Evolutionary conservation across 1,284 basidiomycete genomes (phyloP), one percentile per base, ranked within the genome.

Genomic region (Boletellus sp.): DNA sequence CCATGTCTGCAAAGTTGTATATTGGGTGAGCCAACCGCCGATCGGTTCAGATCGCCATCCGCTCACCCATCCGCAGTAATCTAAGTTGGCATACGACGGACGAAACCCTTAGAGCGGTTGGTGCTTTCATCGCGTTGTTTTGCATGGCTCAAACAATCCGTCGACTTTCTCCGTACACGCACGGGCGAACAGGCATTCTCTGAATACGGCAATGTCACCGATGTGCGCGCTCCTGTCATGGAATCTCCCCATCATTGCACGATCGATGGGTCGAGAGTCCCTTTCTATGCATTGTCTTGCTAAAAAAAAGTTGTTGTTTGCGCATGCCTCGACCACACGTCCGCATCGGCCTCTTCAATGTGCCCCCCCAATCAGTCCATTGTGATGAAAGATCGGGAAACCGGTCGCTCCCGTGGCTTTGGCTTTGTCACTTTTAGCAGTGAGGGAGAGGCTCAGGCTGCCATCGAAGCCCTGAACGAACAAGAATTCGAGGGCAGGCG

Each of bases 311-410:
- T 8, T 18, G 26, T 28, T 53, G 51, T 67, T 47, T n/a, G 50
- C 58, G 15, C 63, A 67, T 68, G 62, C 54, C 44, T 49, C 53
- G 35, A 7, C 61, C 50, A 39, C 44, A 39, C 57, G 40, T 51
- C 42, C 26, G 45, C 30, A 50, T 49, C 51, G 49, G 40, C 51
- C 50, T 39, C 54, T 33, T 50, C 30, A 28, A 24, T 38, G 36
- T 60, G 22, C 19, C 26, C 37, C 37, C 58, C 33, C 18, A 50
- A 57, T 70, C 59, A 93, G 91, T 88, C 86, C 63, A 91, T 93
- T 73, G 93, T 97, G 75, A 96, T 96, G 93, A 91, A 90, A 77
- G 94, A 97, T 76, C 91, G 93, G 67, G 93, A 96, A 69, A 96
- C 94, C 58, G 90, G 91, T 62, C 91, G 93, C 67, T 96, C 93